phyloP scores from a whole-genome alignment of 2,329 filamentous ascomycete species.

The Monilinia laxa region DNA sequence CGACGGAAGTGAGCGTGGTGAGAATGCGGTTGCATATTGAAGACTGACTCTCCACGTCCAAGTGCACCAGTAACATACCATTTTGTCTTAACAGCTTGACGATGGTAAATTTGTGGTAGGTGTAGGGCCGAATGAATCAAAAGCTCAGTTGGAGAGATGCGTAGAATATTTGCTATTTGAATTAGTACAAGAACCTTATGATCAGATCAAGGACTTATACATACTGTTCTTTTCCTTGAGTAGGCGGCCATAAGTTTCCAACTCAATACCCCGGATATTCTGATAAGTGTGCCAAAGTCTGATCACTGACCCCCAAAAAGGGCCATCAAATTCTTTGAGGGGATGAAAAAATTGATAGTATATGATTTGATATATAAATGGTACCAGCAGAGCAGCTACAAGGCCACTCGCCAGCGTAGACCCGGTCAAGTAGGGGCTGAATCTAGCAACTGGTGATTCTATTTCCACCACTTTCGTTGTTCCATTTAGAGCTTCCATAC shows the following conservation, averaged over 20 bases:
- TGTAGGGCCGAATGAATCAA: slow-evolving; percentile 53
- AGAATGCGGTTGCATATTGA: slow-evolving; percentile 56
- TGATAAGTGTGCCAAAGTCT: slow-evolving; percentile 54
- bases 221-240: slow-evolving; percentile 52
- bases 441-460: neutral
- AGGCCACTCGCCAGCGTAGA: slow-evolving; percentile 3
- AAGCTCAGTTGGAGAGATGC: slow-evolving; percentile 54
- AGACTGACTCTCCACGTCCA: slow-evolving; percentile 54
- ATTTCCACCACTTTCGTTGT: neutral
- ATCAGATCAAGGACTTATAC: neutral
- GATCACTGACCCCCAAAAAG: slow-evolving; percentile 55
- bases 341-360: slow-evolving; percentile 54
- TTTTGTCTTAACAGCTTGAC: slow-evolving; percentile 55
- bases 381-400: neutral
- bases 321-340: slow-evolving; percentile 52
- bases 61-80: slow-evolving; percentile 60
- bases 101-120: slow-evolving; percentile 56
- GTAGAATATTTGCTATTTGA: slow-evolving; percentile 50
- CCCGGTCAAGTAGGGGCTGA: neutral
- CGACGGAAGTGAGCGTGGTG: slow-evolving; percentile 54
- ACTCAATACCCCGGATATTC: slow-evolving; percentile 49
- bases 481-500: slow-evolving; percentile 2
- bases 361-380: slow-evolving; percentile 44
- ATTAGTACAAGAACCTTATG: neutral
- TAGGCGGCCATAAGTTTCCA: slow-evolving; percentile 45